Percentiles rank a stretch among this genome's conserved stretches.
Conservation (phyloP, 495 filamentous ascomycete species). For the Podospora tetraspora region DNA sequence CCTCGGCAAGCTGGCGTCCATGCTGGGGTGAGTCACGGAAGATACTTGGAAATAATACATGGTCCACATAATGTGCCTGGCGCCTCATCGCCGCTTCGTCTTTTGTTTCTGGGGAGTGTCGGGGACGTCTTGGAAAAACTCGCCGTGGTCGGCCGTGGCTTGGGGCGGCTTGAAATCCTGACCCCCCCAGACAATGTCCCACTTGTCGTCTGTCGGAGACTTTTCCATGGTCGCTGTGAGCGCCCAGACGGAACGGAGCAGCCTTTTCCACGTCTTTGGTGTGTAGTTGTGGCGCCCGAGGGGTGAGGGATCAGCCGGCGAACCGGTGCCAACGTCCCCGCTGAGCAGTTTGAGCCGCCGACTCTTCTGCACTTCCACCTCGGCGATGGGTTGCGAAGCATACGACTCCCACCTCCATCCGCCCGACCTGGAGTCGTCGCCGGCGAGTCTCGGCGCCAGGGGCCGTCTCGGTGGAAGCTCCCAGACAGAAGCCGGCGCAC, state of each 20-base stretch:
- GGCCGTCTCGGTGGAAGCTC: constrained; percentile 26
- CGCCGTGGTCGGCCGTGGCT: constrained; percentile 15
- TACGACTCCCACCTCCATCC: constrained; percentile 27
- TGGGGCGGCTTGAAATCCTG: constrained; percentile 8
- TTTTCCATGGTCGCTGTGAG: constrained; percentile 28
- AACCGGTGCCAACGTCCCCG: constrained; percentile 30
- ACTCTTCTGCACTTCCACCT: constrained; percentile 17
- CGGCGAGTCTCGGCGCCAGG: constrained; percentile 8
- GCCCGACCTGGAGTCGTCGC: background rate
- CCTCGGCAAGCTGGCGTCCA: constrained; percentile 54
- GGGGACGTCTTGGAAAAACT: constrained; percentile 27
- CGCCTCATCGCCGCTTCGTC: background rate
- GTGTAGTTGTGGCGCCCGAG: constrained; percentile 26
- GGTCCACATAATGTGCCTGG: background rate
- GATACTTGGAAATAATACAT: background rate
- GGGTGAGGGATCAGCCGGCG: constrained; percentile 29
- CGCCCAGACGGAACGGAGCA: constrained; percentile 33
- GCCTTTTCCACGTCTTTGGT: constrained; percentile 23
- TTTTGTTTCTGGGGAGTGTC: background rate
- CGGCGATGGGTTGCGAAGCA: constrained; percentile 15
- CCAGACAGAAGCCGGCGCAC: constrained; percentile 36
- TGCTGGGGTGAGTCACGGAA: constrained; percentile 30
- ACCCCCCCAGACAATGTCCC: constrained; percentile 35
- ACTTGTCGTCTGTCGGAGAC: constrained; percentile 19
- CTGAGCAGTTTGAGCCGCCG: constrained; percentile 29